Evolutionary conservation across 78 protist species (phyloP), one percentile per base, ranked within the genome.

Genomic region (Guillardia theta): DNA sequence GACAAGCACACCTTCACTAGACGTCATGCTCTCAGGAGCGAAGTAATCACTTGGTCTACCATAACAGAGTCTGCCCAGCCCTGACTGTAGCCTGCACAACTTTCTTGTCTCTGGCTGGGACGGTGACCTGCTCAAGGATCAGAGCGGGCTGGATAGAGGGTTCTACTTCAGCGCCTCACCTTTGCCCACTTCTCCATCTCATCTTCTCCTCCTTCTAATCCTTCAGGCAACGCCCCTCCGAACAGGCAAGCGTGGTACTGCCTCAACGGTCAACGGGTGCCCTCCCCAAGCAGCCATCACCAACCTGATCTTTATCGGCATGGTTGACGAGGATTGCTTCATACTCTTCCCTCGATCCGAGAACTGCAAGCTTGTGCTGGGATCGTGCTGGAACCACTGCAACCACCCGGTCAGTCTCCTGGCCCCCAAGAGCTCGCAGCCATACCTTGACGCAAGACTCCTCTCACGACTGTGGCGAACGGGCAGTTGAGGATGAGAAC

Each of bases 401-500:
- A n/a, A n/a, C n/a, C n/a, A n/a, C n/a, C n/a, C n/a, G n/a, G n/a
- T n/a, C n/a, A n/a, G n/a, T n/a, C n/a, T n/a, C n/a, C n/a, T n/a
- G n/a, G n/a, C n/a, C n/a, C n/a, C n/a, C n/a, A n/a, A n/a, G n/a
- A n/a, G n/a, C n/a, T n/a, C n/a, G n/a, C n/a, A n/a, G n/a, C n/a
- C n/a, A 18, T 53, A 53, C 6, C 78, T 12, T 64, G 83, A 24
- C 41, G 33, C 36, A 70, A 43, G n/a, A 70, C 83, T 24, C 36
- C 22, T 4, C 83, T 36, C 36, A 70, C 83, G 6, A 70, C 83
- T 12, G 36, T 33, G 45, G 83, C 83, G 41, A 70, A 70, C 36
- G 83, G 83, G 83, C 83, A 70, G 83, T 70, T 70, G 36, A 70
- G 83, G 41, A 70, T 70, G 41, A 70, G 22, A 22, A 70, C 83